Percentiles rank a stretch among this genome's conserved stretches.
phyloP scores from a whole-genome alignment of 2,329 filamentous ascomycete species.

The Podosphaera aphanis region DNA sequence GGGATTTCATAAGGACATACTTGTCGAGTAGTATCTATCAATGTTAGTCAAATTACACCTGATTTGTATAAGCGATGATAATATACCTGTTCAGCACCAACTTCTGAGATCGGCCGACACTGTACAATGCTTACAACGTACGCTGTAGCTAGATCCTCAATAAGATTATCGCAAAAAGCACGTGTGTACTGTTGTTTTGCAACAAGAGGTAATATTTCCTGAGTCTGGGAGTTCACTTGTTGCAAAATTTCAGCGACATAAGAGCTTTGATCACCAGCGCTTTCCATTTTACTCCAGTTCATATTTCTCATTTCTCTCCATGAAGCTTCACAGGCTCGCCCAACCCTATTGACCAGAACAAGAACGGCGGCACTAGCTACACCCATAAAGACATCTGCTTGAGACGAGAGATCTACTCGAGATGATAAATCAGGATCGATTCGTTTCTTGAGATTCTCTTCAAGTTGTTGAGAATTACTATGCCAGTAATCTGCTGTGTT shows the following conservation, averaged over 20 bases:
- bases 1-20: conserved; percentile 64
- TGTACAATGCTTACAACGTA: conserved; percentile 72
- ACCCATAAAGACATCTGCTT: conserved; percentile 85
- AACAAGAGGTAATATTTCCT: conserved; percentile 52
- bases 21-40: conserved; percentile 78
- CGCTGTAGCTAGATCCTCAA: conserved; percentile 58
- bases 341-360: conserved; percentile 62
- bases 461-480: conserved; percentile 71
- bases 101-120: conserved; percentile 77
- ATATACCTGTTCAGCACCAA: conserved; percentile 67
- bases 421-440: conserved; percentile 58
- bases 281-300: conserved; percentile 83
- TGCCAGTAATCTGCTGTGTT: conserved; percentile 98
- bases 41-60: no score
- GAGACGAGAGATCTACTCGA: conserved; percentile 70
- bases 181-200: conserved; percentile 84
- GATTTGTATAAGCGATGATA: background rate
- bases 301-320: conserved; percentile 97
- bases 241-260: conserved; percentile 68
- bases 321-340: conserved; percentile 56
- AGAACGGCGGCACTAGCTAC: conserved; percentile 76
- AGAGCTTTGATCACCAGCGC: conserved; percentile 75
- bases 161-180: conserved; percentile 87
- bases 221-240: conserved; percentile 45
- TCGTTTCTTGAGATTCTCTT: conserved; percentile 79